Percentiles rank a stretch among this genome's conserved stretches.
Conservation (phyloP, 805 yeast species). For the Wickerhamomyces kurtzmanii region DNA sequence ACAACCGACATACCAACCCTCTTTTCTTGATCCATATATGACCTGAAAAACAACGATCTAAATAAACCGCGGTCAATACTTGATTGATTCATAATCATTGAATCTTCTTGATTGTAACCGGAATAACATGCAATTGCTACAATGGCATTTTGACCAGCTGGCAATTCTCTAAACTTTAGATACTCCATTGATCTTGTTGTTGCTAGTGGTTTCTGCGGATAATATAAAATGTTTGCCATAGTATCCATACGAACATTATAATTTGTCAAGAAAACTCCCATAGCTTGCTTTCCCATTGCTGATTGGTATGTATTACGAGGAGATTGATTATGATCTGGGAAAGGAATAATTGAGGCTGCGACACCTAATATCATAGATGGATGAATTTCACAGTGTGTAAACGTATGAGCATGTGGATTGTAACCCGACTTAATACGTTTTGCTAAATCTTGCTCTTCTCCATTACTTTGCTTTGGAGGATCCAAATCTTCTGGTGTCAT, state of each 20-base stretch:
- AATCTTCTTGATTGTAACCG: constrained; percentile 99
- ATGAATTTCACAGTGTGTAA: constrained; percentile 98
- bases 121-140: constrained; percentile 98
- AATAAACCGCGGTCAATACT: constrained; percentile 95
- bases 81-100: constrained; percentile 98
- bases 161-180: constrained; percentile 92
- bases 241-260: constrained; percentile 98
- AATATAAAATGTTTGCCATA: constrained; percentile 95
- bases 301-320: constrained; percentile 99
- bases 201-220: constrained; percentile 97
- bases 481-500: constrained; percentile 97
- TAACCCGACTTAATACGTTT: constrained; percentile 72
- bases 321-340: constrained; percentile 99
- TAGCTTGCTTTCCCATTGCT: constrained; percentile 99
- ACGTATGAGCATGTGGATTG: constrained; percentile 62
- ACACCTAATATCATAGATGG: constrained; percentile 98
- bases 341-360: constrained; percentile 97
- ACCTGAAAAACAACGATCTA: constrained; percentile 91
- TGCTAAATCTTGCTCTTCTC: constrained; percentile 39
- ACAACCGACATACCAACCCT: constrained; percentile 98
- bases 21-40: constrained; percentile 98
- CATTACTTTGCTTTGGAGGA: constrained; percentile 39
- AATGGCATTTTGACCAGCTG: constrained; percentile 98
- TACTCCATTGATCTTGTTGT: constrained; percentile 98
- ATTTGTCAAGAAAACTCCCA: constrained; percentile 97